Evolutionary conservation across 148 eudicot genomes (phyloP).

Genomic region (Talinum fruticosum): DNA sequence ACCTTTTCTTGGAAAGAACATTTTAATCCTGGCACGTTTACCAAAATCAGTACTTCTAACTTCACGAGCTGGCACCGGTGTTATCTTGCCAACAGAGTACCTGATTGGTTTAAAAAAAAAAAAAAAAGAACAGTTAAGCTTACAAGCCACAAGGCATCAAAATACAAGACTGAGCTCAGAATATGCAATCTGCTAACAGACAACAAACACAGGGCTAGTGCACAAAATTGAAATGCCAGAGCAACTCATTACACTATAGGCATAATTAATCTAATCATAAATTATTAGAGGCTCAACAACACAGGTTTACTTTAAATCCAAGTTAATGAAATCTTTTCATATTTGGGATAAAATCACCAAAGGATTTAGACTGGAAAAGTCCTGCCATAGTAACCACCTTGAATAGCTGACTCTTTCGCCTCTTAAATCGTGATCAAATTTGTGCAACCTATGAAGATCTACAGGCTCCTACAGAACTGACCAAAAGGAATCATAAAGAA

Average conservation of each 20-base stretch:
- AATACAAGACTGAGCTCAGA: conserved; percentile 4
- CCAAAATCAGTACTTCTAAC: conserved; percentile 92
- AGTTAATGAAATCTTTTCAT: neutral
- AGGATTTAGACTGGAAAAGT: conserved; percentile 2
- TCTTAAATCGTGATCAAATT: neutral
- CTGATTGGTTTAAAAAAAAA: conserved; percentile 30
- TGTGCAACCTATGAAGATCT: neutral
- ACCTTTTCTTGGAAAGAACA: conserved; percentile 85
- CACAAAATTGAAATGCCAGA: neutral
- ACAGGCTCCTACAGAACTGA: neutral
- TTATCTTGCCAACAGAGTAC: conserved; percentile 98
- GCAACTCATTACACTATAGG: neutral
- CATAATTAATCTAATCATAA: neutral
- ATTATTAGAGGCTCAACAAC: neutral
- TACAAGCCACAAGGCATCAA: conserved; percentile 7
- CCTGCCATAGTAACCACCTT: neutral
- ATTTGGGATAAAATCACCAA: neutral
- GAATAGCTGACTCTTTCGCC: neutral
- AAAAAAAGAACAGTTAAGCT: neutral
- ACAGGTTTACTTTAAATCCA: neutral
- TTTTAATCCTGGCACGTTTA: conserved; percentile 73
- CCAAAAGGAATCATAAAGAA: neutral
- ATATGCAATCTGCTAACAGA: neutral
- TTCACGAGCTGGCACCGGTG: conserved; percentile 89
- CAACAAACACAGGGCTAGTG: neutral